Evolutionary conservation across 768 basidiomycete genomes (phyloP).

Genomic region (Trametes elegans): DNA sequence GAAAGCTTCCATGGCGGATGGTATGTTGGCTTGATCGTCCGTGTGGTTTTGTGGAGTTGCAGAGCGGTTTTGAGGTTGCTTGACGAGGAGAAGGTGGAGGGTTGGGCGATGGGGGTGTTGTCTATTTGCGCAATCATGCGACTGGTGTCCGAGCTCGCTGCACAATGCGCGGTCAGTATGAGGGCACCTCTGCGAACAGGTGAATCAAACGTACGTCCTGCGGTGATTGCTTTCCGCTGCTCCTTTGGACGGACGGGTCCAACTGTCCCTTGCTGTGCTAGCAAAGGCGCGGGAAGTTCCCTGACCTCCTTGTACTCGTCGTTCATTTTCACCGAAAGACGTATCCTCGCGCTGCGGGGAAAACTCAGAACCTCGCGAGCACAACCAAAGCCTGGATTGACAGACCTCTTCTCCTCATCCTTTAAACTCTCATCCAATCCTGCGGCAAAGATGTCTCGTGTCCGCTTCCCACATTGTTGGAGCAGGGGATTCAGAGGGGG

Average conservation of each 20-base stretch:
- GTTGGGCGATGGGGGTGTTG: slow-evolving; percentile 62
- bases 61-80: slow-evolving; percentile 83
- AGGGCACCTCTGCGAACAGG: no score
- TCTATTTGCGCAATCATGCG: slow-evolving; percentile 74
- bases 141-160: slow-evolving; percentile 48
- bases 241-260: slow-evolving; percentile 75
- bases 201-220: slow-evolving; percentile 51
- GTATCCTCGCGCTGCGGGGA: slow-evolving; percentile 62
- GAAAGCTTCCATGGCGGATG: slow-evolving; percentile 96
- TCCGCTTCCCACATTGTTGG: slow-evolving; percentile 64
- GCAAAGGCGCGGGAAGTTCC: slow-evolving; percentile 75
- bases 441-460: slow-evolving; percentile 66
- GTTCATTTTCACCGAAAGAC: slow-evolving; percentile 80
- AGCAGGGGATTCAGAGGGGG: slow-evolving; percentile 69
- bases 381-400: neutral
- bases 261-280: slow-evolving; percentile 77
- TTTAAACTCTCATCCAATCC: slow-evolving; percentile 55
- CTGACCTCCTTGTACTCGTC: slow-evolving; percentile 89
- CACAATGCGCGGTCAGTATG: neutral
- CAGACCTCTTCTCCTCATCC: slow-evolving; percentile 74
- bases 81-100: slow-evolving; percentile 67
- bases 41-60: slow-evolving; percentile 87
- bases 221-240: slow-evolving; percentile 65
- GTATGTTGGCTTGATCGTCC: slow-evolving; percentile 92
- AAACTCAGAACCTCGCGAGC: neutral